phyloP scores from a whole-genome alignment of 306 rosid species.

The Trifolium pratense region DNA sequence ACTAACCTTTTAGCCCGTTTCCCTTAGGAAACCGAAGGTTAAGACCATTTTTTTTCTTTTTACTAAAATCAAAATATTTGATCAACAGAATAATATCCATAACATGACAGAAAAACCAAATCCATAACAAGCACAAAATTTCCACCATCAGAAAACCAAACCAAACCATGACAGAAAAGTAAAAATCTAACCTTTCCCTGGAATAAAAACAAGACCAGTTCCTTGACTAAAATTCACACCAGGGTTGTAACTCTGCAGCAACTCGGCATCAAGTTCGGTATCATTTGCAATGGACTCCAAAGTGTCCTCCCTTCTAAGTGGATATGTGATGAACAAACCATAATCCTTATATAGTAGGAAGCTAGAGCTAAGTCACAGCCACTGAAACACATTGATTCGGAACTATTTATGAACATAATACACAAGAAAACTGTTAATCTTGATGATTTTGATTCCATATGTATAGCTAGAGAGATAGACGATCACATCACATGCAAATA shows the following conservation, averaged over 20 bases:
- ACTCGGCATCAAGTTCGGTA: conserved; percentile 23
- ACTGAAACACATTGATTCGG: conserved; percentile 53
- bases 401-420: too few relatives aligned
- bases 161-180: conserved; percentile 16
- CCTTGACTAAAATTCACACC: conserved; percentile 60
- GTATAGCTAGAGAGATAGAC: too few relatives aligned
- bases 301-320: conserved; percentile 52
- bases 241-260: conserved; percentile 58
- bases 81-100: too few relatives aligned
- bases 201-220: conserved; percentile 59
- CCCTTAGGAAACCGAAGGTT: too few relatives aligned
- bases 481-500: too few relatives aligned
- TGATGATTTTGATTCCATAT: too few relatives aligned
- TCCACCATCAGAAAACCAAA: not conserved
- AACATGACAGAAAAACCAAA: too few relatives aligned
- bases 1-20: too few relatives aligned
- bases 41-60: too few relatives aligned
- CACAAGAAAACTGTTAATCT: too few relatives aligned
- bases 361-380: conserved; percentile 68
- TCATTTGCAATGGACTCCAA: conserved; percentile 47
- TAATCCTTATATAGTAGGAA: conserved; percentile 55
- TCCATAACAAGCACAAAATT: too few relatives aligned
- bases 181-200: conserved; percentile 68
- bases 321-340: conserved; percentile 78
- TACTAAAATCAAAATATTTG: too few relatives aligned